A percentile compares a stretch with the other conserved stretches of the same genome.
These are phyloP conservation scores for Xylaria palmicola DNA, from an alignment of 495 filamentous ascomycete genomes.

Conservation along the genomic window DNA sequence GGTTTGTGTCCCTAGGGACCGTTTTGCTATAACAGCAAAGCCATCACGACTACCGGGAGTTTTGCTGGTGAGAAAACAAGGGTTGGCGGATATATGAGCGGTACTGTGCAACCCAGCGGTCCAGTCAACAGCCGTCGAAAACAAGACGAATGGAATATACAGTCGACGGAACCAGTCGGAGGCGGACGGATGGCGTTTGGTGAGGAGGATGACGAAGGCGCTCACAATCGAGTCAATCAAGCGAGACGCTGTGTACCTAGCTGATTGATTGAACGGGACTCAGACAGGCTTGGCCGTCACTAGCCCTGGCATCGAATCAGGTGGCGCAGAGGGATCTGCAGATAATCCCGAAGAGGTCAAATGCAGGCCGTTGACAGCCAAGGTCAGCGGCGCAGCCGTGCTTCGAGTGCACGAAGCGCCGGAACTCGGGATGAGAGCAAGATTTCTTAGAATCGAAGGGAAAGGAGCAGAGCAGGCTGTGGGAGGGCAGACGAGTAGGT, in stretches of 20 bases:
- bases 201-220: not conserved
- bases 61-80: slow-evolving; percentile 6
- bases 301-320: slow-evolving; percentile 26
- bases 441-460: not conserved
- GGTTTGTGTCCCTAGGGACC: slow-evolving; percentile 55
- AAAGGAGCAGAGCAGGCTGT: not conserved
- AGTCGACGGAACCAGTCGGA: too few species aligned
- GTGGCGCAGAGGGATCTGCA: slow-evolving; percentile 21
- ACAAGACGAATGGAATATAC: not conserved
- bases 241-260: not conserved
- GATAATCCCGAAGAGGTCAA: slow-evolving; percentile 7
- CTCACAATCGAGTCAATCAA: slow-evolving; percentile 4
- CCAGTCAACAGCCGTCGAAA: not conserved
- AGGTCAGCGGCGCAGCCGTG: not conserved
- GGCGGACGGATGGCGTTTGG: slow-evolving; percentile 1
- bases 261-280: slow-evolving; percentile 10
- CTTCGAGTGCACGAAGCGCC: not conserved
- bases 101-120: not conserved
- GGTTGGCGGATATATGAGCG: not conserved
- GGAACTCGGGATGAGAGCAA: not conserved
- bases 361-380: slow-evolving; percentile 1
- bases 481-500: slow-evolving; percentile 4
- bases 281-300: slow-evolving; percentile 26
- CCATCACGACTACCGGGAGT: slow-evolving; percentile 34
- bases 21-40: slow-evolving; percentile 54